These are phyloP conservation scores for Lactifluus volemus DNA, from an alignment of 768 basidiomycete species.

Conservation along the genomic window DNA sequence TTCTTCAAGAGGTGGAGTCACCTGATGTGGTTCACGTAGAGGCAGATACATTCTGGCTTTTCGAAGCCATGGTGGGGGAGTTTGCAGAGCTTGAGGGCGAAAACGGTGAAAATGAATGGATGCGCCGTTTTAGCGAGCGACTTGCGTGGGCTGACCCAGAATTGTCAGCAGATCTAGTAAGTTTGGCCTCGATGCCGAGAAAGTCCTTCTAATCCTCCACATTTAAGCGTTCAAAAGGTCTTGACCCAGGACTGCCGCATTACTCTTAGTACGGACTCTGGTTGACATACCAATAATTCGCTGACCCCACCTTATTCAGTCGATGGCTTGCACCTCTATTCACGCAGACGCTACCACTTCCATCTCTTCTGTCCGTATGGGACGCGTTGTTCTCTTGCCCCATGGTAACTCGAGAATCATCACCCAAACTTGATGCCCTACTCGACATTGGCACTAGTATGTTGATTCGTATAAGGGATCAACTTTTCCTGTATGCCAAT, in stretches of 20 bases:
- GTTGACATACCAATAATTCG: neutral
- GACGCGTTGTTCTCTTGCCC: slow-evolving; percentile 60
- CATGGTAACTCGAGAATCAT: slow-evolving; percentile 40
- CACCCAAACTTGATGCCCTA: slow-evolving; percentile 60
- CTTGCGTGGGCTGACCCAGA: slow-evolving; percentile 57
- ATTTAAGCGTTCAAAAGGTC: slow-evolving; percentile 47
- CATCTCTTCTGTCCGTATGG: slow-evolving; percentile 55
- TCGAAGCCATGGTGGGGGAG: slow-evolving; percentile 66
- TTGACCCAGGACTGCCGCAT: slow-evolving; percentile 66
- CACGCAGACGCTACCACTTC: slow-evolving; percentile 62
- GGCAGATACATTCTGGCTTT: slow-evolving; percentile 78
- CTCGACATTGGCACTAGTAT: slow-evolving; percentile 63
- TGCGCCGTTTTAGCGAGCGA: slow-evolving; percentile 50
- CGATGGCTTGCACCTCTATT: slow-evolving; percentile 69
- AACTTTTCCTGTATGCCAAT: slow-evolving; percentile 43
- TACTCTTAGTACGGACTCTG: slow-evolving; percentile 60
- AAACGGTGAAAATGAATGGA: slow-evolving; percentile 54
- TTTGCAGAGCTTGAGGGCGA: slow-evolving; percentile 67
- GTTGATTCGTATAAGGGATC: slow-evolving; percentile 47
- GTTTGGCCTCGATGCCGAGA: slow-evolving; percentile 16
- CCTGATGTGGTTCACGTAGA: slow-evolving; percentile 59
- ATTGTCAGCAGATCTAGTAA: slow-evolving; percentile 50
- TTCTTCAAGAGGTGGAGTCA: slow-evolving; percentile 51
- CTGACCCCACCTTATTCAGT: slow-evolving; percentile 29
- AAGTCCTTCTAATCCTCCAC: neutral